Evolutionary conservation across 768 basidiomycete genomes (phyloP).

Genomic region (Lenzites betulinus): DNA sequence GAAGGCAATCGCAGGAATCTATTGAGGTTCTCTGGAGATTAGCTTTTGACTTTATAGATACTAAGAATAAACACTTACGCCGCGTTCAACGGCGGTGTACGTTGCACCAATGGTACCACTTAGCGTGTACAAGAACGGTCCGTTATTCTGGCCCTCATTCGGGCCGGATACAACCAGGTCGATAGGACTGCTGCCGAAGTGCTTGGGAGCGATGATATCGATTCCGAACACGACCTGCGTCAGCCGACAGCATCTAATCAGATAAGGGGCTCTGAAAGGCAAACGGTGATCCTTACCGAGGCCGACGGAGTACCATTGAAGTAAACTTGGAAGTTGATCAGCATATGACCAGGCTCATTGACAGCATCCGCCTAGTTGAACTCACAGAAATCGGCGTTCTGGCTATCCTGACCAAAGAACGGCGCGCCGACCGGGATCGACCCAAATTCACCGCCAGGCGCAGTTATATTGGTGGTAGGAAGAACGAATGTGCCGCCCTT

Average conservation of each 20-base stretch:
- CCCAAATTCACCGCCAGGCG: constrained; percentile 35
- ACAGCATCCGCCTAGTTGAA: background rate
- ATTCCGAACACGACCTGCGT: constrained; percentile 30
- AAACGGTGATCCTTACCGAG: constrained; percentile 15
- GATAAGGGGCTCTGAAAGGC: background rate
- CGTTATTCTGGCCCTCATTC: constrained; percentile 34
- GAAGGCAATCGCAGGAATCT: constrained; percentile 35
- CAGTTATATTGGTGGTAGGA: constrained; percentile 33
- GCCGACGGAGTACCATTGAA: constrained; percentile 38
- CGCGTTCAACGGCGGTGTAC: constrained; percentile 32
- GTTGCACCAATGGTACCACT: constrained; percentile 36
- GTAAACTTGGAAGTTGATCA: constrained; percentile 25
- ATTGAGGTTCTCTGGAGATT: background rate
- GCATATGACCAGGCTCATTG: background rate
- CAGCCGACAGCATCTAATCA: constrained; percentile 1
- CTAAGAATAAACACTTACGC: constrained; percentile 19
- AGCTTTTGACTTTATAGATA: background rate
- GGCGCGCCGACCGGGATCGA: constrained; percentile 34
- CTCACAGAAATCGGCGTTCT: constrained; percentile 32
- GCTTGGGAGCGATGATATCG: constrained; percentile 32
- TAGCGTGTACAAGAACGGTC: constrained; percentile 33
- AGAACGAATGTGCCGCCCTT: constrained; percentile 35
- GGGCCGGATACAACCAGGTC: constrained; percentile 36
- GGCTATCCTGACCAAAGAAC: constrained; percentile 32
- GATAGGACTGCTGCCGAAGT: constrained; percentile 28